Evolutionary conservation across 805 yeast genomes (phyloP).

Genomic region (Candida odintsovae): DNA sequence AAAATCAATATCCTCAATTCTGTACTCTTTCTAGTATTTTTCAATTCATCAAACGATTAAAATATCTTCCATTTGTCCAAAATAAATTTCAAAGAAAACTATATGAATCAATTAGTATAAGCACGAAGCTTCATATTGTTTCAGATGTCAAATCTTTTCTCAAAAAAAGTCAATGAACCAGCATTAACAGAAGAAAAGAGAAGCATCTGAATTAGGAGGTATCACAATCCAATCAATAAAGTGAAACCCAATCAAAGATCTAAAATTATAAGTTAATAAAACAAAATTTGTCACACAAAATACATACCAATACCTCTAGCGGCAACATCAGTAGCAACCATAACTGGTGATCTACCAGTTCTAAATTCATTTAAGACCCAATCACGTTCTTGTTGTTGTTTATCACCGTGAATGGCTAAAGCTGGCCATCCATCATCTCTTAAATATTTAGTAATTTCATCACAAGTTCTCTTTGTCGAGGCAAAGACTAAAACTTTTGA

Average conservation of each 20-base stretch:
- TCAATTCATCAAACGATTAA: background rate
- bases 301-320: conserved; percentile 99
- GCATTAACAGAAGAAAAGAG: background rate
- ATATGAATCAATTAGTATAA: background rate
- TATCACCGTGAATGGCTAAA: conserved; percentile 97
- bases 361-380: conserved; percentile 95
- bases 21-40: background rate
- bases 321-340: conserved; percentile 99
- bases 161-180: background rate
- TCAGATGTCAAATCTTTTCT: background rate
- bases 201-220: background rate
- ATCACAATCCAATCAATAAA: background rate
- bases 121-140: background rate
- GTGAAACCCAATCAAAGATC: conserved; percentile 16
- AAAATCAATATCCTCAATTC: background rate
- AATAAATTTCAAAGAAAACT: background rate
- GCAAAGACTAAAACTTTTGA: conserved; percentile 86
- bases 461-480: conserved; percentile 97
- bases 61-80: background rate
- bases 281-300: conserved; percentile 10
- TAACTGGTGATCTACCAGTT: conserved; percentile 87
- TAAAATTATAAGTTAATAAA: conserved; percentile 16
- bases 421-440: conserved; percentile 99
- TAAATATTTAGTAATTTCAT: conserved; percentile 83
- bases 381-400: conserved; percentile 96